Conservation (phyloP, 2,329 filamentous ascomycete species). For the Botrytis porri region DNA sequence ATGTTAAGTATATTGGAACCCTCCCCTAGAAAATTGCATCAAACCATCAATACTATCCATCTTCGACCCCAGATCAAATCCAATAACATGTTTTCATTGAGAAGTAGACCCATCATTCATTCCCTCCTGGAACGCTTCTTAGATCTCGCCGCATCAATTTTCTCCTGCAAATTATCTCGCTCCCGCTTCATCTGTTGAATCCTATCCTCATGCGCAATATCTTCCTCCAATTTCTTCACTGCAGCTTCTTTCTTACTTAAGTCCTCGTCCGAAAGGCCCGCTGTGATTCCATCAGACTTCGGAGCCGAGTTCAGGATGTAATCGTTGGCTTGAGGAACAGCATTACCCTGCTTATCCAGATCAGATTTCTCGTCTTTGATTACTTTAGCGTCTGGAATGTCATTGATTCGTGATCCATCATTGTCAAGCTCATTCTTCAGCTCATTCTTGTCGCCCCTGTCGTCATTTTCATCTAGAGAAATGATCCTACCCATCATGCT, state of each 20-base stretch:
- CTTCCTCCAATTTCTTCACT: not conserved
- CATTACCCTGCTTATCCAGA: not conserved
- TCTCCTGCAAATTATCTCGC: not conserved
- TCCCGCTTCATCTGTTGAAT: slow-evolving; percentile 12
- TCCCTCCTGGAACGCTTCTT: not conserved
- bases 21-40: too few relatives aligned
- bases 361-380: not conserved
- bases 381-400: too few relatives aligned
- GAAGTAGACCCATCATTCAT: not conserved
- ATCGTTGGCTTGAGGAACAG: not conserved
- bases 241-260: not conserved
- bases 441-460: not conserved
- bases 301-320: not conserved
- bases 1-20: not conserved
- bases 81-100: not conserved
- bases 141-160: not conserved
- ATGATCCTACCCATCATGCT: not conserved
- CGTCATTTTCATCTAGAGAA: not conserved
- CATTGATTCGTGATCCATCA: not conserved
- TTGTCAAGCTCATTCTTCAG: not conserved
- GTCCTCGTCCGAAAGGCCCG: not conserved
- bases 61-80: not conserved
- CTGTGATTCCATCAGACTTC: not conserved
- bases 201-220: slow-evolving; percentile 15
- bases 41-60: not conserved